Percentiles rank a stretch among this genome's conserved stretches.
Evolutionary conservation across 2,329 filamentous ascomycete species (phyloP).

Genomic region (Aspergillus sojae): DNA sequence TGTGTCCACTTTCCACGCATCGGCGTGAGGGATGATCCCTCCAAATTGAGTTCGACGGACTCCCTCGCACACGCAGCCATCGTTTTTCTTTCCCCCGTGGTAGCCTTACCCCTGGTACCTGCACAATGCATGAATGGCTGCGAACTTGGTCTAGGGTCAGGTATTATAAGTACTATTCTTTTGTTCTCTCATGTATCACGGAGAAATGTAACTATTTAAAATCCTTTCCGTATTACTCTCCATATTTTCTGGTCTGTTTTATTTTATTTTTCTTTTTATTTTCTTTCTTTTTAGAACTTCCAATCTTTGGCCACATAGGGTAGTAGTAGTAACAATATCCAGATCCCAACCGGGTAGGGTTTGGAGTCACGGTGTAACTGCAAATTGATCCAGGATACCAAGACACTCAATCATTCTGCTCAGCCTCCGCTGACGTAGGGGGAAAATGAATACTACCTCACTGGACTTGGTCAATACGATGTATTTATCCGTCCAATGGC

Average conservation of each 20-base stretch:
- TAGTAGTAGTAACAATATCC: not conserved
- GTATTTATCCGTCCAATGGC: not conserved
- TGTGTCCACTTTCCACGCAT: not conserved
- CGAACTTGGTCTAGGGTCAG: not conserved
- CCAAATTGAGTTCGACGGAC: slow-evolving; percentile 10
- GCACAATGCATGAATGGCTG: slow-evolving; percentile 4
- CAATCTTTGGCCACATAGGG: no score
- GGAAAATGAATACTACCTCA: not conserved
- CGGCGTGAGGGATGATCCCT: not conserved
- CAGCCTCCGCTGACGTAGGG: not conserved
- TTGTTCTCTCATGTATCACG: not conserved
- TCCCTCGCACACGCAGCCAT: slow-evolving; percentile 9
- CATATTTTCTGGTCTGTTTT: no score
- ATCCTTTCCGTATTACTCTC: not conserved
- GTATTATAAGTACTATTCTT: not conserved
- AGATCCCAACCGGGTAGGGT: not conserved
- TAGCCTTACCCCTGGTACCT: slow-evolving; percentile 19
- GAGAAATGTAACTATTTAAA: no score
- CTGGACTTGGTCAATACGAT: not conserved
- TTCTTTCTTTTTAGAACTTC: not conserved
- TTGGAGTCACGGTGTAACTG: not conserved
- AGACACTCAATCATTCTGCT: not conserved
- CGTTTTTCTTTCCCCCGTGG: not conserved
- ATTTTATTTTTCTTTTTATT: no score
- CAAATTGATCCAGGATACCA: not conserved